Base-by-base conservation (phyloP, 2,329 filamentous ascomycete genomes). In the Penicillium sp. region DNA sequence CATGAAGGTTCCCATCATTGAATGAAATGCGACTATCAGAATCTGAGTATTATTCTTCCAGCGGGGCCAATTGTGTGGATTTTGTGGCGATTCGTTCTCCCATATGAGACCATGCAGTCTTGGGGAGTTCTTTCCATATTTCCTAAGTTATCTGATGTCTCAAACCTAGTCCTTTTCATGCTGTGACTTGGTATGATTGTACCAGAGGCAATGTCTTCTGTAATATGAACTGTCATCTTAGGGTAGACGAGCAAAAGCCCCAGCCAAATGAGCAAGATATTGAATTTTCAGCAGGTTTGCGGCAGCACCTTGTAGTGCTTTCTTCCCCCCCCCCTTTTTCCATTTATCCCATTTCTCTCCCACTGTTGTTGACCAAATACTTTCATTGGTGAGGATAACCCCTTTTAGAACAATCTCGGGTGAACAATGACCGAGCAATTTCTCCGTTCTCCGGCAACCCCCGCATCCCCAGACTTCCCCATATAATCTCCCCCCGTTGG, bases 1-100 rank as follows among this genome's bases (percentile, higher is more conserved):
- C 6, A 76, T 81, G 58, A 84, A 83, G 1, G 80, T 82, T 33
- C 78, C 75, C 78, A 84, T 84, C 70, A 80, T 80, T 36, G 81
- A 80, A 58, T 85, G 81, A 61, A 83, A 82, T 2, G 81, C 79
- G 10, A 86, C 80, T 57, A 84, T 76, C 10, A 79, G 53, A 2
- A 86, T 73, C 58, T 85, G 83, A 49, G 73, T 57, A 17, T 47
- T 33, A 10, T 47, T 47, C 4, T 47, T 47, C 27, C 43, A 47
- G 3, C 21, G 33, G 0, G 66, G 61, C 66, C 66, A 70, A 23
- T 66, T 68, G 1, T 45, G 60, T 5, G 68, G 68, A 17, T 69
- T 61, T 1, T 61, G 53, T 12, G 58, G 53, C 17, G 62, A 55
- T 10, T 47, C 21, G 3, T 27, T 31, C 1, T 33, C 39, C 39